A percentile compares a stretch with the other conserved stretches of the same genome.
Evolutionary conservation across 2,329 filamentous ascomycete species (phyloP).

Genomic region (Cytospora mali): DNA sequence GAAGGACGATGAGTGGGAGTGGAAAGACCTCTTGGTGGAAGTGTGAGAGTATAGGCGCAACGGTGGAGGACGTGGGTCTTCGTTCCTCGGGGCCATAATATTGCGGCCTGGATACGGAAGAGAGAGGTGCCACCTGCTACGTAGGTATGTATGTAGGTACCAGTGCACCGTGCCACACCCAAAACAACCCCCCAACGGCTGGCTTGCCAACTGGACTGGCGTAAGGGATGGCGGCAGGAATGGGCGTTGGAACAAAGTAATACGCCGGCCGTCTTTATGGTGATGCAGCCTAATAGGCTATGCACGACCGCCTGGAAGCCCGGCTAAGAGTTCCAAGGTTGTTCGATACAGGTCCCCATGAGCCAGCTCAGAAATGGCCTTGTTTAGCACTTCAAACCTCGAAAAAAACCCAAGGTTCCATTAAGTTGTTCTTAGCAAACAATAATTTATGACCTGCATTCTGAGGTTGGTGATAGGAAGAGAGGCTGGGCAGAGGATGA

Average conservation of each 20-base stretch:
- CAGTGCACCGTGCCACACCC: slow-evolving; percentile 12
- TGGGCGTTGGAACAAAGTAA: neutral
- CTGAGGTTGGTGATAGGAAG: too few species aligned
- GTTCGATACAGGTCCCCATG: neutral
- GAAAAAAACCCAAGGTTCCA: too few species aligned
- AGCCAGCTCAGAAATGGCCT: neutral
- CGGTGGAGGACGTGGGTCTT: slow-evolving; percentile 44
- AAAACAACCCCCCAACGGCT: neutral
- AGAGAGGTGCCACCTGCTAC: slow-evolving; percentile 19
- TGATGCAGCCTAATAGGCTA: neutral
- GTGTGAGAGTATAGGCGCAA: slow-evolving; percentile 52
- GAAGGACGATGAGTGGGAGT: slow-evolving; percentile 64
- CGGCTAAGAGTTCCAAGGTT: neutral
- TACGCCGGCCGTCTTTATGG: neutral
- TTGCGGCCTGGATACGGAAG: slow-evolving; percentile 19
- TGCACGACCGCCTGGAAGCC: neutral
- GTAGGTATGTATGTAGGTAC: too few species aligned
- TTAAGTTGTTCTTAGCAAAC: too few species aligned
- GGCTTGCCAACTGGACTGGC: too few species aligned
- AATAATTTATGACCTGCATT: neutral
- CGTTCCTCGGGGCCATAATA: slow-evolving; percentile 42
- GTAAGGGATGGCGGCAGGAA: neutral
- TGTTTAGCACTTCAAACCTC: neutral
- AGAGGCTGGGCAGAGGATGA: neutral
- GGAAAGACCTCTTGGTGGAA: slow-evolving; percentile 61